Evolutionary conservation across 2,329 filamentous ascomycete genomes (phyloP).

Genomic region (Penicillium sp.): DNA sequence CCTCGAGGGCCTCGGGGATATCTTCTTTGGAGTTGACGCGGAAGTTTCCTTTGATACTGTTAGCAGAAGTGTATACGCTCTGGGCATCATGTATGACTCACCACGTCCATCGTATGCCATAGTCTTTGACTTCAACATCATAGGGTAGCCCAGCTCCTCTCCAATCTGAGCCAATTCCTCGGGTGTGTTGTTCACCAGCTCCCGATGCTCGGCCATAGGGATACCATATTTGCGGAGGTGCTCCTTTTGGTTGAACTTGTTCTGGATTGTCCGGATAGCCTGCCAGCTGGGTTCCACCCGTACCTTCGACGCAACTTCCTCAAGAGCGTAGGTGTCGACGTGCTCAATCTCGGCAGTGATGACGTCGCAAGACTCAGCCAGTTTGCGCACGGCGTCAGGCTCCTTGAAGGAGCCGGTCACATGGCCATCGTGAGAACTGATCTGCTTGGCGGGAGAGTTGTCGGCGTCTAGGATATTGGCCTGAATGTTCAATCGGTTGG

Average conservation of each 20-base stretch:
- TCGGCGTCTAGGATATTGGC: conserved; percentile 76
- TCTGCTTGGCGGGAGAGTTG: conserved; percentile 78
- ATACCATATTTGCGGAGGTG: conserved; percentile 68
- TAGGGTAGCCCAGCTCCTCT: conserved; percentile 69
- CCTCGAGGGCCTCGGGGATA: conserved; percentile 64
- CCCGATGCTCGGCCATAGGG: conserved; percentile 68
- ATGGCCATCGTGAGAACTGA: conserved; percentile 71
- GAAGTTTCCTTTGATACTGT: conserved; percentile 56
- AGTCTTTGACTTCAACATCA: conserved; percentile 88
- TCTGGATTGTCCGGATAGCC: conserved; percentile 84
- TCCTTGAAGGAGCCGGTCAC: conserved; percentile 88
- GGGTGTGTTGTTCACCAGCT: conserved; percentile 58
- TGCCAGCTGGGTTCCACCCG: conserved; percentile 78
- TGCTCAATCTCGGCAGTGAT: conserved; percentile 95
- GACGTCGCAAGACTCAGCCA: conserved; percentile 75
- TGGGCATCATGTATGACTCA: conserved; percentile 37
- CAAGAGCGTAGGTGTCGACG: conserved; percentile 82
- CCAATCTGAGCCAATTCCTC: conserved; percentile 63
- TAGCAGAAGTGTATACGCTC: background rate
- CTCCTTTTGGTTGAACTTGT: conserved; percentile 88
- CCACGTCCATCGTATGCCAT: conserved; percentile 90
- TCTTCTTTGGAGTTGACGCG: conserved; percentile 59
- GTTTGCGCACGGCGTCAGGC: conserved; percentile 68
- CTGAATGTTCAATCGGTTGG: conserved; percentile 71
- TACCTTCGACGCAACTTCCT: conserved; percentile 70